Conservation (phyloP, 2,329 filamentous ascomycete species). For the Didymella pomorum region DNA sequence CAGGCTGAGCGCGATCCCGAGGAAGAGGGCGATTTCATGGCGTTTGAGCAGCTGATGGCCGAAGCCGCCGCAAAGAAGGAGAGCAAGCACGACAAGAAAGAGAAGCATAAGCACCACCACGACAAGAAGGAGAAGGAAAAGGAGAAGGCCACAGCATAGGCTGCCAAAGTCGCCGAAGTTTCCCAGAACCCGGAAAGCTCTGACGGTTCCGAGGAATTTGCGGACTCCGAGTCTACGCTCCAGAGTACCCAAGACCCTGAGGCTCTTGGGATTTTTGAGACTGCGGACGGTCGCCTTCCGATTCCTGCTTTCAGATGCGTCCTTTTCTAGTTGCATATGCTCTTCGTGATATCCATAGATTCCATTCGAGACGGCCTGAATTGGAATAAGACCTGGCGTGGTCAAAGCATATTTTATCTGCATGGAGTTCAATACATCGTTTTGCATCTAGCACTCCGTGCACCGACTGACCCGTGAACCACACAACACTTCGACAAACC, state of each 20-base stretch:
- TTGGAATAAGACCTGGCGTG: slow-evolving; percentile 7
- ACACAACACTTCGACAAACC: not conserved
- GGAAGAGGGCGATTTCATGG: slow-evolving; percentile 98
- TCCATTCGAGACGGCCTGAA: slow-evolving; percentile 22
- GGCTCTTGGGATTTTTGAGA: not conserved
- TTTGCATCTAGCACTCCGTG: not conserved
- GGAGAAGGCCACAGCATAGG: slow-evolving; percentile 34
- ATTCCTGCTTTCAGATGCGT: not conserved
- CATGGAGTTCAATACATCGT: not conserved
- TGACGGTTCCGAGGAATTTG: no score
- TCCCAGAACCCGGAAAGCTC: not conserved
- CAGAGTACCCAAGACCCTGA: not conserved
- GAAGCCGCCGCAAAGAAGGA: slow-evolving; percentile 97
- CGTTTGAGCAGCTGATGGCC: slow-evolving; percentile 96
- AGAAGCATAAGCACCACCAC: slow-evolving; percentile 27
- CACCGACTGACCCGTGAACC: not conserved
- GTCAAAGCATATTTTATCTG: not conserved
- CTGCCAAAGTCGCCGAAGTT: not conserved
- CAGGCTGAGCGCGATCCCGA: slow-evolving; percentile 89
- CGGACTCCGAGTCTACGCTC: not conserved
- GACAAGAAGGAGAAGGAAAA: slow-evolving; percentile 51
- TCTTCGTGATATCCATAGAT: slow-evolving; percentile 43
- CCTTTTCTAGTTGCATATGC: slow-evolving; percentile 23
- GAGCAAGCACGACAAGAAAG: slow-evolving; percentile 69
- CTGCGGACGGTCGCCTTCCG: not conserved